Evolutionary conservation across 768 basidiomycete species (phyloP).

Genomic region (Floccularia luteovirens): DNA sequence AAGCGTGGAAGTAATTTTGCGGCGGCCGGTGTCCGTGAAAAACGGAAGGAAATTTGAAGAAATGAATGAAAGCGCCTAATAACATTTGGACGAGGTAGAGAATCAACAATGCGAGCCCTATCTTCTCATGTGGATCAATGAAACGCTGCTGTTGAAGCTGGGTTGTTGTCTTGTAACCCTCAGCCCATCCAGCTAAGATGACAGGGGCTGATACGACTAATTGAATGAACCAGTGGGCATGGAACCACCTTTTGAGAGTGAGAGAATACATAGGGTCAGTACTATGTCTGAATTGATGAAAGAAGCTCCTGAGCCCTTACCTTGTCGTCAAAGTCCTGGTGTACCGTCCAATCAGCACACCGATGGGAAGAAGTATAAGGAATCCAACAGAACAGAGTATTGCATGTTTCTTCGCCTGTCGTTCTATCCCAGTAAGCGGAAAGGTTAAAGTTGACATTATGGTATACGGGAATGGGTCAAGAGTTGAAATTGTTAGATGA

Average conservation of each 20-base stretch:
- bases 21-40: constrained; percentile 34
- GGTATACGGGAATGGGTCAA: too few relatives aligned
- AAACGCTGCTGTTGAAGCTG: constrained; percentile 22
- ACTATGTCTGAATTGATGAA: neutral
- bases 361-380: constrained; percentile 49
- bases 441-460: neutral
- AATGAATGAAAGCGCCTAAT: constrained; percentile 46
- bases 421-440: constrained; percentile 18
- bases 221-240: constrained; percentile 42
- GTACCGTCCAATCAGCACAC: constrained; percentile 49
- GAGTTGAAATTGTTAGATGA: too few relatives aligned
- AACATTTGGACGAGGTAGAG: constrained; percentile 44
- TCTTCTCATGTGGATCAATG: constrained; percentile 40
- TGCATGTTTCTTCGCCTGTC: constrained; percentile 37
- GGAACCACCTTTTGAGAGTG: constrained; percentile 34
- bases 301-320: constrained; percentile 20
- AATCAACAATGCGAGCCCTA: constrained; percentile 43
- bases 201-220: constrained; percentile 42
- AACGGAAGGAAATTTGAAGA: constrained; percentile 31
- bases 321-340: constrained; percentile 38
- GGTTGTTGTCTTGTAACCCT: constrained; percentile 29
- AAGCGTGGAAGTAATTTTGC: constrained; percentile 48
- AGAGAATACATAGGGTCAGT: neutral
- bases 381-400: constrained; percentile 45
- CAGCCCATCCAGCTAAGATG: constrained; percentile 40